These are phyloP conservation scores for Logfia minima DNA, from an alignment of 129 eudicot species.

Conservation along the genomic window DNA sequence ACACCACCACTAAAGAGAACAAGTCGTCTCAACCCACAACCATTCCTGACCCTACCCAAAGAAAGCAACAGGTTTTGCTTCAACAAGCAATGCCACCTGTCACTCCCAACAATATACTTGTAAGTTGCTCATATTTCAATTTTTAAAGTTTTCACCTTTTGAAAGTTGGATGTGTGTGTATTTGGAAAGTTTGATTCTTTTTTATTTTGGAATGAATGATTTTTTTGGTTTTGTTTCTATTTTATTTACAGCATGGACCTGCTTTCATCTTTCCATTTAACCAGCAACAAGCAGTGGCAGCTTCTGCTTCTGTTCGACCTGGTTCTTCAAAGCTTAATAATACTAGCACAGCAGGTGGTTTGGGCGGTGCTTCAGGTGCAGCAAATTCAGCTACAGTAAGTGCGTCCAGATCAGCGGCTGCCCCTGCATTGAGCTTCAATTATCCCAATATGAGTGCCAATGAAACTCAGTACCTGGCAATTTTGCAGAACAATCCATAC, in stretches of 20 bases:
- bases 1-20: conserved; percentile 49
- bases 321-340: conserved; percentile 43
- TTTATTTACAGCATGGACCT: conserved; percentile 63
- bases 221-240: not conserved
- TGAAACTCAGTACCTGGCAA: conserved; percentile 82
- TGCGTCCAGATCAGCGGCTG: conserved; percentile 38
- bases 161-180: not conserved
- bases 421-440: conserved; percentile 71
- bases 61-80: conserved; percentile 74
- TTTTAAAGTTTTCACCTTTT: not conserved
- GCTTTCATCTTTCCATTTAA: conserved; percentile 79
- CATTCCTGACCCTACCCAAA: conserved; percentile 50
- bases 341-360: conserved; percentile 34
- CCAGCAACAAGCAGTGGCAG: conserved; percentile 84
- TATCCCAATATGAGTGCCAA: conserved; percentile 71
- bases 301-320: conserved; percentile 65
- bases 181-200: not conserved
- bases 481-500: conserved; percentile 73
- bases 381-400: conserved; percentile 40
- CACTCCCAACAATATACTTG: conserved; percentile 68
- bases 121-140: conserved; percentile 26
- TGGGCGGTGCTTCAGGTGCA: conserved; percentile 42
- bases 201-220: not conserved
- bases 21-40: conserved; percentile 48
- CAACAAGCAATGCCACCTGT: conserved; percentile 80